Evolutionary conservation across 2,329 filamentous ascomycete species (phyloP).

Genomic region (Clathrospora elynae): DNA sequence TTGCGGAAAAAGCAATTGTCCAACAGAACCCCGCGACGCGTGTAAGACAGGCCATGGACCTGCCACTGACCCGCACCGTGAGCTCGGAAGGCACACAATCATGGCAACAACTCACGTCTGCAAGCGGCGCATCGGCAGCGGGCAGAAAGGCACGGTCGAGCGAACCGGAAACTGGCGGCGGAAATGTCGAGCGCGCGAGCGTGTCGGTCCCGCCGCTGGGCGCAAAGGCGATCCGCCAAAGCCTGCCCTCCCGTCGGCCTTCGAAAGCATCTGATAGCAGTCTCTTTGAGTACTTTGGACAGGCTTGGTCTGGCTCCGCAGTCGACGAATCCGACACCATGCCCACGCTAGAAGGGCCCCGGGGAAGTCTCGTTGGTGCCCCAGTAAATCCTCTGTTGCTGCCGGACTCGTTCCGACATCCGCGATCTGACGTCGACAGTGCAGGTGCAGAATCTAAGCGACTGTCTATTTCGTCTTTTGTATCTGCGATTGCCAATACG

Average conservation of each 20-base stretch:
- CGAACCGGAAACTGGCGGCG: constrained; percentile 64
- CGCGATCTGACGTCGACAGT: constrained; percentile 52
- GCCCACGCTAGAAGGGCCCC: constrained; percentile 38
- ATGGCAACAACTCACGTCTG: constrained; percentile 55
- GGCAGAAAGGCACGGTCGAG: constrained; percentile 63
- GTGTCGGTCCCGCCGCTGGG: constrained; percentile 67
- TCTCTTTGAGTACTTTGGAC: constrained; percentile 31
- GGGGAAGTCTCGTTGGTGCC: constrained; percentile 19
- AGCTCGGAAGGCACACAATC: constrained; percentile 50
- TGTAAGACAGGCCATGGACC: constrained; percentile 32
- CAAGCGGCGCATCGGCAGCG: constrained; percentile 45
- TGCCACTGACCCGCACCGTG: constrained; percentile 40
- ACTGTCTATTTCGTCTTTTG: constrained; percentile 72
- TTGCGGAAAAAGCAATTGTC: constrained; percentile 20
- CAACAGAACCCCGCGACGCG: constrained; percentile 8
- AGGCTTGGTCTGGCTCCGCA: constrained; percentile 47
- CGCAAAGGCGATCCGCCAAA: constrained; percentile 51
- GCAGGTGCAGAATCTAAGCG: constrained; percentile 61
- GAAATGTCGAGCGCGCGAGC: constrained; percentile 64
- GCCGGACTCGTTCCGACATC: constrained; percentile 55
- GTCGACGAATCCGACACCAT: constrained; percentile 58
- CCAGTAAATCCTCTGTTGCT: constrained; percentile 41
- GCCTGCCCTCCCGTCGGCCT: constrained; percentile 46
- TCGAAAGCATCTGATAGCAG: constrained; percentile 55
- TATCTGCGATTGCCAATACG: constrained; percentile 62